phyloP scores from a whole-genome alignment of 306 rosid species.

The Lagenaria siceraria region DNA sequence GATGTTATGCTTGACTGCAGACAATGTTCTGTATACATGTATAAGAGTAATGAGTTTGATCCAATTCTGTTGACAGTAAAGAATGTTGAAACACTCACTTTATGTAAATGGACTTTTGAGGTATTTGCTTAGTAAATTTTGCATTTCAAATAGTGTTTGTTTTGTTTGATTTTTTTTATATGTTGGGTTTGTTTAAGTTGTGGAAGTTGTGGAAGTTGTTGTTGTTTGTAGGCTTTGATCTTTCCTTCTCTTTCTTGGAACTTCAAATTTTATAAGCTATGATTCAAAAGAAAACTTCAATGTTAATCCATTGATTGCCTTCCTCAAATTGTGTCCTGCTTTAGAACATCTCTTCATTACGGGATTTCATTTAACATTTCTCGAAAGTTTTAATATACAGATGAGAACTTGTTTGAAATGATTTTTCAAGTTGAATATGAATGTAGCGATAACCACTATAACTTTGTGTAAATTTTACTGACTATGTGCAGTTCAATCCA shows the following conservation, averaged over 20 bases:
- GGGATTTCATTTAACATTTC: slow-evolving; percentile 11
- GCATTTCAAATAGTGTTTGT: neutral
- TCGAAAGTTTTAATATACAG: neutral
- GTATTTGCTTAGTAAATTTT: slow-evolving; percentile 15
- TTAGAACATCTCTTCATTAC: slow-evolving; percentile 43
- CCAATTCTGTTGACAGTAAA: slow-evolving; percentile 54
- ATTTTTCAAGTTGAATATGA: neutral
- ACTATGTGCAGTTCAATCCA: slow-evolving; percentile 35
- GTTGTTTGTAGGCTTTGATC: slow-evolving; percentile 39
- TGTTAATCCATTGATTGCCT: slow-evolving; percentile 33
- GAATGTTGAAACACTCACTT: slow-evolving; percentile 46
- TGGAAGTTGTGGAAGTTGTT: neutral
- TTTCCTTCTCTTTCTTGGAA: slow-evolving; percentile 53
- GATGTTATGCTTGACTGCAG: slow-evolving; percentile 69
- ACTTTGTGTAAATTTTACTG: neutral
- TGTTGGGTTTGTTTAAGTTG: neutral
- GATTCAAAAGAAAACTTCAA: slow-evolving; percentile 19
- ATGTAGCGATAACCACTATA: no score
- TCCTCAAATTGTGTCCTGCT: slow-evolving; percentile 50
- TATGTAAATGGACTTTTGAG: slow-evolving; percentile 67
- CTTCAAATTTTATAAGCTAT: slow-evolving; percentile 51
- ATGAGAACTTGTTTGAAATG: neutral
- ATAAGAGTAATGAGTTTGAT: slow-evolving; percentile 42
- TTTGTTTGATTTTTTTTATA: no score
- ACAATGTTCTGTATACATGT: slow-evolving; percentile 23